phyloP scores from a whole-genome alignment of 257 asterid species.

The Eustoma russellianum region DNA sequence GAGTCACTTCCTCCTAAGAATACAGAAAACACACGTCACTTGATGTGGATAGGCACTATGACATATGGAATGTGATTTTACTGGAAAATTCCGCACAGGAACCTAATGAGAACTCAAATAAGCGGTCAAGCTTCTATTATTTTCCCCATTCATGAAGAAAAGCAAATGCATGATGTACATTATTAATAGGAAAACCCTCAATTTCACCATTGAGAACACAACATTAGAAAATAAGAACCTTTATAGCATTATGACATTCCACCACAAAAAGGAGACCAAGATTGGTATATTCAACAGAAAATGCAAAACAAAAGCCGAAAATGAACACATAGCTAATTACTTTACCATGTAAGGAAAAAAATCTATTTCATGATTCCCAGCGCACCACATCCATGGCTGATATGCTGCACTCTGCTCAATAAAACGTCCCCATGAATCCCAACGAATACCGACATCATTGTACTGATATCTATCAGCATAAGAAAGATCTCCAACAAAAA shows the following conservation, averaged over 20 bases:
- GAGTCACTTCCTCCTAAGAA: slow-evolving; percentile 67
- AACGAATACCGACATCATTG: slow-evolving; percentile 79
- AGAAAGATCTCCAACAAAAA: slow-evolving; percentile 94
- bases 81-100: no score
- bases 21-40: slow-evolving; percentile 10
- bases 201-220: no score
- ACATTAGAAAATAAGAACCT: no score
- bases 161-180: no score
- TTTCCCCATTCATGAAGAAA: no score
- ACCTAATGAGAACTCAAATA: no score
- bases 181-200: no score
- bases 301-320: neutral
- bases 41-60: no score
- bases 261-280: no score
- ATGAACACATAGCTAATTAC: neutral
- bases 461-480: slow-evolving; percentile 89
- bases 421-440: slow-evolving; percentile 97
- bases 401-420: slow-evolving; percentile 77
- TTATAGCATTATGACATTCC: no score
- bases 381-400: slow-evolving; percentile 91
- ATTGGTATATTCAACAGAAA: neutral
- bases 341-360: slow-evolving; percentile 80
- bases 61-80: no score
- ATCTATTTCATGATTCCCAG: slow-evolving; percentile 97
- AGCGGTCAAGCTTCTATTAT: no score